Base-by-base conservation (phyloP, 768 basidiomycete genomes). In the Pisolithus microcarpus region DNA sequence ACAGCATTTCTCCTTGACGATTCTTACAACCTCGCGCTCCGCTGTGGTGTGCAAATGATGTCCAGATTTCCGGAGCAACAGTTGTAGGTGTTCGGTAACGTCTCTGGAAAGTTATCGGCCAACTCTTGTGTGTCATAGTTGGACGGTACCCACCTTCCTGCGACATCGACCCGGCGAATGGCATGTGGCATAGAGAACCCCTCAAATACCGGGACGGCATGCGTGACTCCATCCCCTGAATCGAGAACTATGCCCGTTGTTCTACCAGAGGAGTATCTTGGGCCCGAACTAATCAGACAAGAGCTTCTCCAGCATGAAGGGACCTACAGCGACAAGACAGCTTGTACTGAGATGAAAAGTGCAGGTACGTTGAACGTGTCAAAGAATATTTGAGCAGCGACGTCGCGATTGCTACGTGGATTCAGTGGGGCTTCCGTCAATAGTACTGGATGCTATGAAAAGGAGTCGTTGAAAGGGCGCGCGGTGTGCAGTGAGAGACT, bases 311-410 rank as follows among this genome's bases (percentile, higher is more conserved):
- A 38, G 53, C 7, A 26, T 43, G n/a, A 42, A 38, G 43, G n/a
- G 1, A 75, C 88, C 65, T 64, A 97, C 93, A 99, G 72, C 55
- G 93, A 92, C 46, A 99, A 74, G 18, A 99, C 95, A 19, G 96
- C 96, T 70, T 99, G 96, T 4, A 99, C 91, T 39, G 92, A 94
- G 36, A 87, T 93, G 71, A 91, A 97, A 51, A 99, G 72, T 5
- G 96, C 96, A 28, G 96, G 96, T 28, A 97, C 96, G 66, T 99
- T 99, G 81, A 98, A 99, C 11, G 96, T 98, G 65, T 99, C 96
- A 68, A 98, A 99, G 72, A 99, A 95, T 70, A 98, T 96, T 71
- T 97, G 94, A 8, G 96, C 95, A 13, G 94, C 93, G 39, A 92
- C 80, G 67, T 98, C 96, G 55, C 96, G 83, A 71, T 99, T 98